Evolutionary conservation across 1,139 yeast species (phyloP), one percentile per base, ranked within the genome.

Genomic region (Lodderomyces margitis): DNA sequence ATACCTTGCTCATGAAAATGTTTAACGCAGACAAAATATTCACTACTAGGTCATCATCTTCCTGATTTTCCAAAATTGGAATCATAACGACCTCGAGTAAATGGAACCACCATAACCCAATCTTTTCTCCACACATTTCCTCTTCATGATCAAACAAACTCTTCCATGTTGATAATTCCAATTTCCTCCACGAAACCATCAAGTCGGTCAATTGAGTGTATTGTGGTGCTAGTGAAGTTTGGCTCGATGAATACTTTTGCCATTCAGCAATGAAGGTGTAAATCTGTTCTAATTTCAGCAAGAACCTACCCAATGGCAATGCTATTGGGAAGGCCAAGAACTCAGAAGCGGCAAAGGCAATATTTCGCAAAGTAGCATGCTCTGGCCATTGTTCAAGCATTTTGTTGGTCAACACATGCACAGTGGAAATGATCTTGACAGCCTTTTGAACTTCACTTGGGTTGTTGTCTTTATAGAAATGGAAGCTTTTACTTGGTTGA

Each of bases 31-130:
- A 60, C n/a, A 87, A 68, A 21, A 88, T 59, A 36, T 70, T 73
- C 3, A 66, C 55, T 1, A 55, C 48, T 4, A 46, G 45, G 4
- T 64, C 68, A n/a, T 64, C 58, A 2, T 55, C 57, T 1, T 37
- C 43, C 7, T 39, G 38, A 28, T 36, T 39, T 11, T 37, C 38
- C 23, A 66, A 57, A 34, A 68, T 55, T 4, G 84, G 83, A 25
- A 78, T 52, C n/a, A 80, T 61, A 11, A 88, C 72, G 9, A 82
- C 78, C 59, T 92, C 98, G 57, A 83, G 91, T 40, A 92, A 67
- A 57, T 89, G 80, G 66, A 84, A 91, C 96, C 97, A 92, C 95
- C 95, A 88, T 50, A 77, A 78, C 14, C 95, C 89, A 41, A 83
- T 66, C 6, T 63, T 68, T 37, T 68, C 68, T 44, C 74, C 73